Evolutionary conservation across 106 monocot species (phyloP).

Genomic region (Dendrobium catenatum): DNA sequence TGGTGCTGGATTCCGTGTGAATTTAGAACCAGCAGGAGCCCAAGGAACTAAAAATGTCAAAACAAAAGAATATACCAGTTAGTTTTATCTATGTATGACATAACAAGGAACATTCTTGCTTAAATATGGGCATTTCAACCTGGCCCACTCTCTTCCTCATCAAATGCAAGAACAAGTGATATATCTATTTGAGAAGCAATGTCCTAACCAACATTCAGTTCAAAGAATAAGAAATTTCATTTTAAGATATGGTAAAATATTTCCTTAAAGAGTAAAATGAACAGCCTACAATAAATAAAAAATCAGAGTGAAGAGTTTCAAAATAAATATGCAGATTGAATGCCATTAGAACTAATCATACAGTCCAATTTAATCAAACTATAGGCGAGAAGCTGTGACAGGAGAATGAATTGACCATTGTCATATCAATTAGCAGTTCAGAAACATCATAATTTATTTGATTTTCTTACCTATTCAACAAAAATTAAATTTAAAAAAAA

Average conservation of each 20-base stretch:
- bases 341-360: background rate
- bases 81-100: background rate
- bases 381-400: background rate
- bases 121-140: background rate
- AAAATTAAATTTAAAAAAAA: background rate
- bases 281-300: background rate
- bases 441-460: background rate
- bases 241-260: too few species aligned
- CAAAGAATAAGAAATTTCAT: background rate
- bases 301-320: background rate
- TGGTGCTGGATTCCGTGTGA: constrained; percentile 82
- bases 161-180: background rate
- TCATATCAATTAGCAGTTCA: background rate
- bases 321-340: background rate
- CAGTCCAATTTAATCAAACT: background rate
- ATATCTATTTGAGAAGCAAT: background rate
- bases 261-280: background rate
- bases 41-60: constrained; percentile 74
- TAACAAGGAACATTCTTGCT: background rate
- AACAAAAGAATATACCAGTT: constrained; percentile 6
- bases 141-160: background rate
- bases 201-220: background rate
- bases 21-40: constrained; percentile 95
- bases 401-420: background rate
- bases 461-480: background rate